Base-by-base conservation (phyloP, 2,329 filamentous ascomycete species). In the Cladosporium sphaerospermum region DNA sequence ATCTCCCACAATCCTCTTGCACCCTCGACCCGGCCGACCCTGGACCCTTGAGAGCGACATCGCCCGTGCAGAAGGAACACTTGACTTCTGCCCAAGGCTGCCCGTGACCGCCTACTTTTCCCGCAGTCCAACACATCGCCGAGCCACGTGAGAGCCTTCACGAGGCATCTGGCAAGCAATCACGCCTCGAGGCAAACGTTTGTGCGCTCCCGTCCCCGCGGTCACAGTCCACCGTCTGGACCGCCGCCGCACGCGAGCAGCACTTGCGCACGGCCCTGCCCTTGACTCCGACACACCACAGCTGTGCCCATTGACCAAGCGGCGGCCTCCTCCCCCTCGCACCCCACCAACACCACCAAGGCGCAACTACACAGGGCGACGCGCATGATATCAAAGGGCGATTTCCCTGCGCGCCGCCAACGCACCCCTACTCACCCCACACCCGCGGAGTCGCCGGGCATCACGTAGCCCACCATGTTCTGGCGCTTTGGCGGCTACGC, bases 401-500 rank as follows among this genome's bases (percentile, higher is more conserved):
- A 28, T 33, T 37, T 19, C 18, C 33, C 16, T 44, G 34, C 48
- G 48, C 48, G 48, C 39, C 41, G 40, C 48, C 48, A 43, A 51
- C 48, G 48, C 48, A 51, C 40, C 33, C 32, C 40, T 40, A 40
- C 42, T 40, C 41, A 43, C 48, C 48, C 39, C 39, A 40, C 39
- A 23, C 18, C 16, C 36, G 36, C n/a, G 36, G 40, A 42, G 48
- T 34, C 48, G 40, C 48, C 48, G 34, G 48, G 40, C 48, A 51
- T 51, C 44, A 51, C 48, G 48, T 51, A 31, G 42, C 51, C 51
- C 84, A 92, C 73, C 78, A 99, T 99, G 93, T 99, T 99, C 75
- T 99, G 93, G 93, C 87, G 92, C 75, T 99, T 97, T 80, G 92
- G 93, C 80, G 90, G 90, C 69, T 97, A 97, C 80, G 89, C 91